Evolutionary conservation across 345 rosid genomes (phyloP).

Genomic region (Euclidium syriacum): DNA sequence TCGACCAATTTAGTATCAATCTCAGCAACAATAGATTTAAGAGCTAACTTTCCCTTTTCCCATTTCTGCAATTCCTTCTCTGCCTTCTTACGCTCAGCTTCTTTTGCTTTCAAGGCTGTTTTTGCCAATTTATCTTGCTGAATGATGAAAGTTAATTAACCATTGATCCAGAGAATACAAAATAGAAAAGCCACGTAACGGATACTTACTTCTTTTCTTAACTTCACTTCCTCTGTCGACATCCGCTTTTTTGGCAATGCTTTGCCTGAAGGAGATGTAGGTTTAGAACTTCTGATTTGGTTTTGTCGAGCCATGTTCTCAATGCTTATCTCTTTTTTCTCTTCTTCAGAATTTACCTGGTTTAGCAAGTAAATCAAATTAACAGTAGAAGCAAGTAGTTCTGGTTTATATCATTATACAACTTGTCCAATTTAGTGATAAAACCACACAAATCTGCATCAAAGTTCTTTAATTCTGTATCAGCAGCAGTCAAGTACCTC

Average conservation of each 20-base stretch:
- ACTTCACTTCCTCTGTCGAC: slow-evolving; percentile 65
- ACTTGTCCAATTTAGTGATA: neutral
- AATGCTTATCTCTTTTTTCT: slow-evolving; percentile 43
- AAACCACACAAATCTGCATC: neutral
- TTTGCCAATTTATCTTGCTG: slow-evolving; percentile 81
- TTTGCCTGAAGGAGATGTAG: slow-evolving; percentile 30
- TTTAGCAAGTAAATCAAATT: neutral
- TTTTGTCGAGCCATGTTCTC: slow-evolving; percentile 34
- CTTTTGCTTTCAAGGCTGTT: slow-evolving; percentile 79
- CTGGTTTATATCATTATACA: neutral
- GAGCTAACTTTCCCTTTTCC: slow-evolving; percentile 86
- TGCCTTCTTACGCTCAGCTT: slow-evolving; percentile 62
- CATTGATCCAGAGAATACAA: neutral
- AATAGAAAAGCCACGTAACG: neutral
- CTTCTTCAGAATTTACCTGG: slow-evolving; percentile 46
- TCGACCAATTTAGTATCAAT: slow-evolving; percentile 83
- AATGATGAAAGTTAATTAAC: slow-evolving; percentile 25
- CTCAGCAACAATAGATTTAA: slow-evolving; percentile 75
- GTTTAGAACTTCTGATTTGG: slow-evolving; percentile 21
- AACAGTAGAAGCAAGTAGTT: neutral
- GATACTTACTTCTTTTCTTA: slow-evolving; percentile 56
- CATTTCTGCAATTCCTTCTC: slow-evolving; percentile 81
- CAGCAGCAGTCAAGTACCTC: slow-evolving; percentile 32
- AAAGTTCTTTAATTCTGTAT: no score
- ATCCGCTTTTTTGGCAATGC: slow-evolving; percentile 39